phyloP scores from a whole-genome alignment of 495 filamentous ascomycete species.

The Lepraria neglecta region DNA sequence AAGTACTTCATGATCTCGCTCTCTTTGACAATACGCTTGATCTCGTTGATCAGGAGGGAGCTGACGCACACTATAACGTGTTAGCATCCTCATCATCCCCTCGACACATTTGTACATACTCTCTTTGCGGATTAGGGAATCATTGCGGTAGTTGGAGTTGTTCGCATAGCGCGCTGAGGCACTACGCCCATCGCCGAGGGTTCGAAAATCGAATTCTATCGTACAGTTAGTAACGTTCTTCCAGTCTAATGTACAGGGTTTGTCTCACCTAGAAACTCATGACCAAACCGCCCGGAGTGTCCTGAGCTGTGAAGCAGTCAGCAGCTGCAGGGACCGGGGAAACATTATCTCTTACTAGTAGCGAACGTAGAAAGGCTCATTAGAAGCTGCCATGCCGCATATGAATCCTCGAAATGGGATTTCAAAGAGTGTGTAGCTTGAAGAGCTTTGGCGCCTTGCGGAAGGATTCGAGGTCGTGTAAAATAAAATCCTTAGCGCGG shows the following conservation, averaged over 20 bases:
- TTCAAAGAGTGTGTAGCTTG: neutral
- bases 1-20: constrained; percentile 96
- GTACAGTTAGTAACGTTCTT: constrained; percentile 31
- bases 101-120: constrained; percentile 54
- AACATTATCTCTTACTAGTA: constrained; percentile 70
- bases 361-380: constrained; percentile 88
- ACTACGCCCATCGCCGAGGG: constrained; percentile 87
- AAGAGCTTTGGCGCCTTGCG: constrained; percentile 1
- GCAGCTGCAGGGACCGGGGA: constrained; percentile 44
- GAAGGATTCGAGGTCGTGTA: neutral
- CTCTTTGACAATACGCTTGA: constrained; percentile 93
- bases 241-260: neutral
- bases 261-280: constrained; percentile 87
- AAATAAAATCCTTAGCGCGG: constrained; percentile 17
- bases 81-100: constrained; percentile 13
- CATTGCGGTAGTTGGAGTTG: constrained; percentile 99
- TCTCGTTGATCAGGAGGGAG: constrained; percentile 83
- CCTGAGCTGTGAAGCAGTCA: constrained; percentile 68
- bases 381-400: constrained; percentile 42
- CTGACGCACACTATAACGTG: constrained; percentile 83
- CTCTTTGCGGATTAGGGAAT: constrained; percentile 98
- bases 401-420: neutral
- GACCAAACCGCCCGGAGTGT: constrained; percentile 94
- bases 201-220: constrained; percentile 93
- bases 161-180: constrained; percentile 96